Evolutionary conservation across 495 filamentous ascomycete genomes (phyloP), one percentile per base, ranked within the genome.

Genomic region (Penicillium cataractarum): DNA sequence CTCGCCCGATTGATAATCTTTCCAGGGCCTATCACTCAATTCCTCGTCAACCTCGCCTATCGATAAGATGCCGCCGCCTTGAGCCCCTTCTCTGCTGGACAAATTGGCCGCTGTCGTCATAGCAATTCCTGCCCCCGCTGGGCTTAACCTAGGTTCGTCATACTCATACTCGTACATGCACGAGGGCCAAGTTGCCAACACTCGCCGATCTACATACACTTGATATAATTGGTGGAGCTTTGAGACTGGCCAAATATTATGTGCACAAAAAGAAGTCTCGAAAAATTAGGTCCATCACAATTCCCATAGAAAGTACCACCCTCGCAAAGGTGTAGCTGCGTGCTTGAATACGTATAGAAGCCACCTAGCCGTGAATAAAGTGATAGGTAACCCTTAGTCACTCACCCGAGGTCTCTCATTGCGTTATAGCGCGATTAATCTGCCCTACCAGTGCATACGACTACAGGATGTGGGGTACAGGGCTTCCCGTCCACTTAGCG

Each of bases 1-100:
- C 46, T 27, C 9, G 22, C n/a, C 46, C 46, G 46, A 50, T 50
- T 50, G 46, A 50, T 50, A 50, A 50, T 50, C 46, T 50, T 27
- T 50, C 5, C 8, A n/a, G 4, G 2, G 13, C 29, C 24, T 4
- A 50, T 50, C 24, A 50, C 46, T 50, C 15, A 50, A 50, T 48
- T 26, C 12, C 44, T 48, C 4, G 44, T 15, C 9, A 5, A 19
- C 19, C 22, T 26, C 44, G 6, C 21, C 44, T 24, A 48, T 15
- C 26, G 46, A 50, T 50, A 50, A 50, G 26, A 21, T 26, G 46
- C 24, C 9, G 15, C 24, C 3, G 24, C 17, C 24, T 4, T 50
- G 24, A 22, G 35, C 35, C 13, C 35, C 9, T 12, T 22, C 9
- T 12, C 12, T 22, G 9, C 8, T 44, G 19, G 40, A 10, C n/a